A percentile compares a stretch with the other conserved stretches of the same genome.
Conservation (phyloP, 1,139 yeast species). For the Hemisphaericaspora xylanilytica region DNA sequence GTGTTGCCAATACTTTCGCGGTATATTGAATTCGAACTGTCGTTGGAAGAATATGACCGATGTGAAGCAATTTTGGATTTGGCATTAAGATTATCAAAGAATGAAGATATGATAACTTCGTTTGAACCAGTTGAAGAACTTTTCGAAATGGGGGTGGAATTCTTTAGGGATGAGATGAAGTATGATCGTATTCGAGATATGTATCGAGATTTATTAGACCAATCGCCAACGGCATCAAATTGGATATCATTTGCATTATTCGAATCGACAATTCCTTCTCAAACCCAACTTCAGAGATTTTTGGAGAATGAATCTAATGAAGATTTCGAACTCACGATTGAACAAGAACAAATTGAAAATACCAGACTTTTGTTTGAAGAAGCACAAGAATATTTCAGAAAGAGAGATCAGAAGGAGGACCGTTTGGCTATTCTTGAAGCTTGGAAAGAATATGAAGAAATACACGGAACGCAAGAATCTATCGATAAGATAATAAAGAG, state of each 20-base stretch:
- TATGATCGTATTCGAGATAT: constrained; percentile 57
- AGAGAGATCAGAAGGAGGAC: constrained; percentile 34
- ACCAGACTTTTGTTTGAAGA: constrained; percentile 57
- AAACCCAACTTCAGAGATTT: constrained; percentile 44
- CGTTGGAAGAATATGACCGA: constrained; percentile 68
- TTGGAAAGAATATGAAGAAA: constrained; percentile 61
- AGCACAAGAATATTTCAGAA: constrained; percentile 50
- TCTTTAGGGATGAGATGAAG: constrained; percentile 56
- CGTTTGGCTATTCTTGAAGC: constrained; percentile 61
- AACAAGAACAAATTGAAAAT: constrained; percentile 48
- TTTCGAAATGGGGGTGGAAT: constrained; percentile 55
- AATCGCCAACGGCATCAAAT: constrained; percentile 33
- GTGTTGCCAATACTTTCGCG: constrained; percentile 31
- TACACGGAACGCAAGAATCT: constrained; percentile 53
- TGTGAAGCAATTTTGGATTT: constrained; percentile 60
- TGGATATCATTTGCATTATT: constrained; percentile 75
- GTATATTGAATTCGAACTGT: constrained; percentile 67
- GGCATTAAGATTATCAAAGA: constrained; percentile 32
- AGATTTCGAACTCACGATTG: constrained; percentile 52
- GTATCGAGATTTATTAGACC: constrained; percentile 43
- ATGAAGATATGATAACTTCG: constrained; percentile 12
- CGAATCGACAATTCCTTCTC: constrained; percentile 66
- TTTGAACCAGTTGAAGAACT: constrained; percentile 23
- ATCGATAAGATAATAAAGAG: constrained; percentile 38
- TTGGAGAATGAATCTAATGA: constrained; percentile 40